Evolutionary conservation across 257 asterid genomes (phyloP).

Genomic region (Rehmannia glutinosa): DNA sequence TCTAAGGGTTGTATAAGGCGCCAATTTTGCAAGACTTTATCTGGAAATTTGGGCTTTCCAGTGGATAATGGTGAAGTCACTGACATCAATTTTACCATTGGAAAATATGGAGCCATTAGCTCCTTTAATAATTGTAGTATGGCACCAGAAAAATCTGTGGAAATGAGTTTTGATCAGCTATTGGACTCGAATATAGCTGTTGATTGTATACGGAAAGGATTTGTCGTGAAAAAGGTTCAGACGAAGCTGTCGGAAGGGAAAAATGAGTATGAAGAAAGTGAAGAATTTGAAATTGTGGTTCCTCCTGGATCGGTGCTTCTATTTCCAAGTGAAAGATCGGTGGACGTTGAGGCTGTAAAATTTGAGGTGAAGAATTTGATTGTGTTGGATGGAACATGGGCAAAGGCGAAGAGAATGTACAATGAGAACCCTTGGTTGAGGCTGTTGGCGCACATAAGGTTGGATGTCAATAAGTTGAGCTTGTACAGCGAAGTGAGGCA

Average conservation of each 20-base stretch:
- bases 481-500: conserved; percentile 85
- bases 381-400: conserved; percentile 91
- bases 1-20: neutral
- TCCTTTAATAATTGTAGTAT: conserved; percentile 10
- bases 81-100: conserved; percentile 35
- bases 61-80: neutral
- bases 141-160: conserved; percentile 6
- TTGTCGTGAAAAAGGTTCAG: conserved; percentile 47
- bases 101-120: conserved; percentile 42
- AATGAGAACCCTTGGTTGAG: conserved; percentile 88
- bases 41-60: too few relatives aligned
- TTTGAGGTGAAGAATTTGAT: conserved; percentile 70
- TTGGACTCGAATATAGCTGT: conserved; percentile 25
- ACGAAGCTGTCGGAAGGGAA: conserved; percentile 28
- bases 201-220: conserved; percentile 39
- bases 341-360: conserved; percentile 34
- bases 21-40: neutral
- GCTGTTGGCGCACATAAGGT: conserved; percentile 66
- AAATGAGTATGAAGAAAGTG: conserved; percentile 28
- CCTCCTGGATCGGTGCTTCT: conserved; percentile 70
- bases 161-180: conserved; percentile 30
- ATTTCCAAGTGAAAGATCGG: conserved; percentile 67
- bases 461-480: conserved; percentile 55
- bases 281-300: conserved; percentile 54
- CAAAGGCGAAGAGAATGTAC: conserved; percentile 90